Evolutionary conservation across 495 filamentous ascomycete genomes (phyloP), one percentile per base, ranked within the genome.

Genomic region (Neurospora tetraspora): DNA sequence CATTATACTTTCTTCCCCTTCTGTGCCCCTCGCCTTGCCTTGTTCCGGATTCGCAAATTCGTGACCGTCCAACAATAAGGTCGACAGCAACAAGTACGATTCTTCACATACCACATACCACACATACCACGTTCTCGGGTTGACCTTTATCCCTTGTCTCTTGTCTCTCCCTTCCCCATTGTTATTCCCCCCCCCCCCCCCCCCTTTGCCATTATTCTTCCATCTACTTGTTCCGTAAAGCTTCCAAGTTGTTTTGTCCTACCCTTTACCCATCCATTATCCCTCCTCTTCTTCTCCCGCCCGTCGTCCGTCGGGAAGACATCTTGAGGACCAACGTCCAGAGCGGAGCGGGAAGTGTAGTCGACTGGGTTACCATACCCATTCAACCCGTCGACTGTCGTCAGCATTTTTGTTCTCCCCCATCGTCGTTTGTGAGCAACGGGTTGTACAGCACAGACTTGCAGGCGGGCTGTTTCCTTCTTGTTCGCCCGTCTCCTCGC

Each of bases 101-200:
- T 59, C 20, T 59, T 59, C 47, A 65, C 47, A 65, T 36, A 20
- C 43, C 40, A 42, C 40, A 14, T 14, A 59, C 47, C 53, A 65
- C 16, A 42, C 40, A 5, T 14, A 59, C 47, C 53, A 65, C 53
- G 53, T 65, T 65, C 53, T 65, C 27, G 53, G 20, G 20, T 27
- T n/a, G n/a, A n/a, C n/a, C n/a, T 16, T 36, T 36, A 36, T 36
- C 34, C 34, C 20, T 70, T 69, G 70, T 45, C 16, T 40, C 39
- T 40, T 40, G 42, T 43, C 18, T 8, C 8, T n/a, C n/a, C 43
- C 27, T 11, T 42, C 73, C 69, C 73, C 69, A 69, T 74, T 72
- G 72, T 71, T 73, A 77, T 74, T 69, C 14, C 27, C 36, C 14
- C 38, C 37, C 27, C 18, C 18, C 65, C 61, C 71, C 68, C 31